A percentile compares a stretch with the other conserved stretches of the same genome.
phyloP scores from a whole-genome alignment of 129 eudicot genomes.

The Deinandra increscens region DNA sequence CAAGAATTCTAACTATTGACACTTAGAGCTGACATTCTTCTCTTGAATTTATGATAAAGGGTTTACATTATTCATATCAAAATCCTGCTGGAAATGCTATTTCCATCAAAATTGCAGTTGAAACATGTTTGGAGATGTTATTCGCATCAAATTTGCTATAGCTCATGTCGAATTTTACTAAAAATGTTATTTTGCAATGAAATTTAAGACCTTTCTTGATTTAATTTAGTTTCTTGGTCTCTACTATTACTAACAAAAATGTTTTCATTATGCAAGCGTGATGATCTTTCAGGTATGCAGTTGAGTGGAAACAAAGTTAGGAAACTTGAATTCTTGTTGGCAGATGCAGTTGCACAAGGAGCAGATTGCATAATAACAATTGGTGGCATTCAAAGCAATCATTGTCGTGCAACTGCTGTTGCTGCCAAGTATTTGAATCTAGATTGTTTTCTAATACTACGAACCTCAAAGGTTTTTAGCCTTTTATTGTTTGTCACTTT shows the following conservation, averaged over 20 bases:
- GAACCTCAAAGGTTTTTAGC: conserved; percentile 80
- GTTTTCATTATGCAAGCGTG: conserved; percentile 62
- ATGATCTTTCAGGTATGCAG: conserved; percentile 99
- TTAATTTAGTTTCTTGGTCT: conserved; percentile 10
- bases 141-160: too few relatives aligned
- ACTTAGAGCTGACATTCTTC: too few relatives aligned
- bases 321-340: conserved; percentile 95
- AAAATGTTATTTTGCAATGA: too few relatives aligned
- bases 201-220: too few relatives aligned
- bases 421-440: conserved; percentile 90
- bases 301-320: conserved; percentile 97
- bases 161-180: too few relatives aligned
- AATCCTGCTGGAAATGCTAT: too few relatives aligned
- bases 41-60: too few relatives aligned
- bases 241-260: conserved; percentile 23
- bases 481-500: conserved; percentile 3
- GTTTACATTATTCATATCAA: too few relatives aligned
- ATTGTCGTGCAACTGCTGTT: conserved; percentile 99
- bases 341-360: conserved; percentile 91
- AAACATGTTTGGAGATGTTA: too few relatives aligned
- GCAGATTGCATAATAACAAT: conserved; percentile 89
- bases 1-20: too few relatives aligned
- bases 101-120: too few relatives aligned
- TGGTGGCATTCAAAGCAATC: conserved; percentile 99
- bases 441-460: conserved; percentile 82